phyloP scores from a whole-genome alignment of 768 basidiomycete species.

The Macrolepiota fuliginosa region DNA sequence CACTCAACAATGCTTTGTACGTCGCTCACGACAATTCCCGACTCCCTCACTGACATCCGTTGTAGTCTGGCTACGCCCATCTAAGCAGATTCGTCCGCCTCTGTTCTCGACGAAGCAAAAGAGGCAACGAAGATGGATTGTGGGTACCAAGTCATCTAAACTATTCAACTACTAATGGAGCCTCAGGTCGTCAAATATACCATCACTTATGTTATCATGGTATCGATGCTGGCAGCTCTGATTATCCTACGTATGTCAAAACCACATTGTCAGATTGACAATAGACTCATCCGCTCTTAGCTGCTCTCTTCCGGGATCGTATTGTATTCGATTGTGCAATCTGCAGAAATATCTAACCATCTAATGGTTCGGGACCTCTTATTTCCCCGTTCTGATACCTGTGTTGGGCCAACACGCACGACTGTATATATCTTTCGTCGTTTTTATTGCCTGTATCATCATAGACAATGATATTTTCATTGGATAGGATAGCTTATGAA shows the following conservation, averaged over 20 bases:
- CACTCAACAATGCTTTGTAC: conserved; percentile 93
- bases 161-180: conserved; percentile 3
- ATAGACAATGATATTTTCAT: conserved; percentile 12
- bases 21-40: conserved; percentile 26
- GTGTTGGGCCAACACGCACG: conserved; percentile 3
- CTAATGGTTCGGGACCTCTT: conserved; percentile 23
- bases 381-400: background rate
- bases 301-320: conserved; percentile 76
- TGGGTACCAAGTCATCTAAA: conserved; percentile 23
- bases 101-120: conserved; percentile 95
- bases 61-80: conserved; percentile 91
- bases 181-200: conserved; percentile 79
- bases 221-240: conserved; percentile 76
- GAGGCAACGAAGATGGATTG: conserved; percentile 89
- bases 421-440: conserved; percentile 1
- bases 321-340: conserved; percentile 79
- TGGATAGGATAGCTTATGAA: conserved; percentile 7
- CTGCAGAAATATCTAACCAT: conserved; percentile 81
- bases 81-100: conserved; percentile 90
- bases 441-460: conserved; percentile 14
- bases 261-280: background rate
- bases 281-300: conserved; percentile 35
- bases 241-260: conserved; percentile 72
- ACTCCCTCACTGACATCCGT: background rate
- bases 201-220: conserved; percentile 73